Conservation (phyloP, 1,284 basidiomycete species). For the Ceratobasidium sp. region DNA sequence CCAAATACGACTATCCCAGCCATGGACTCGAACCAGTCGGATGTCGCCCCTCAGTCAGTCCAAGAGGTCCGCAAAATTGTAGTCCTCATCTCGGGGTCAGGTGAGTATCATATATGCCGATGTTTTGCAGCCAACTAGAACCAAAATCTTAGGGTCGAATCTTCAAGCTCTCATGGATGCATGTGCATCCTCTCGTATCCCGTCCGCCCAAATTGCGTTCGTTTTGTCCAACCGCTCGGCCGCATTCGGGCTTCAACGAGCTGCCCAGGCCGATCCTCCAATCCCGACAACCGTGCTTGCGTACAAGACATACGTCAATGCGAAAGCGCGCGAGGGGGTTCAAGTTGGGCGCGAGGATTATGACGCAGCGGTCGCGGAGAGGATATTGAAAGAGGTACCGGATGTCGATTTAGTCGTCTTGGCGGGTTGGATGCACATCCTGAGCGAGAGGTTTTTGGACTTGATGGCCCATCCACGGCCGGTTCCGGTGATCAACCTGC, state of each 20-base stretch:
- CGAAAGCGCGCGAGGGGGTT: constrained; percentile 49
- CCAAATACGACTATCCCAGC: background rate
- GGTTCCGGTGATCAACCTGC: constrained; percentile 94
- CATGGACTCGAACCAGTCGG: constrained; percentile 2
- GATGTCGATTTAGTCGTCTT: constrained; percentile 89
- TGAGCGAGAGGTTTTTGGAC: constrained; percentile 64
- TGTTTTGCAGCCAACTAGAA: constrained; percentile 15
- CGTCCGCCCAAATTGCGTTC: constrained; percentile 76
- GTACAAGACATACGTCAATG: constrained; percentile 85
- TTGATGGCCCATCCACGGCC: constrained; percentile 55
- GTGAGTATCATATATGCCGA: constrained; percentile 58
- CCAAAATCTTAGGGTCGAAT: constrained; percentile 77
- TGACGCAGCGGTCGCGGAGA: constrained; percentile 82
- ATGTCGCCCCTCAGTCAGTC: background rate
- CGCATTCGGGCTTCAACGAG: constrained; percentile 89
- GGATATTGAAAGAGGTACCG: constrained; percentile 63
- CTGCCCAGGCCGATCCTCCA: constrained; percentile 71
- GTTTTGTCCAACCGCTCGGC: constrained; percentile 95
- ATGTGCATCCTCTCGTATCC: constrained; percentile 65
- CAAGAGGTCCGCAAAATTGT: constrained; percentile 58
- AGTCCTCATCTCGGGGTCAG: constrained; percentile 85
- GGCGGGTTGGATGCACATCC: constrained; percentile 98
- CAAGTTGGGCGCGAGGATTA: constrained; percentile 73
- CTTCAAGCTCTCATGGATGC: constrained; percentile 96
- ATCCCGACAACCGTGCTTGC: constrained; percentile 89